Percentiles rank a stretch among this genome's conserved stretches.
These are phyloP conservation scores for Termitomyces sp. DNA, from an alignment of 768 basidiomycete species.

Conservation along the genomic window DNA sequence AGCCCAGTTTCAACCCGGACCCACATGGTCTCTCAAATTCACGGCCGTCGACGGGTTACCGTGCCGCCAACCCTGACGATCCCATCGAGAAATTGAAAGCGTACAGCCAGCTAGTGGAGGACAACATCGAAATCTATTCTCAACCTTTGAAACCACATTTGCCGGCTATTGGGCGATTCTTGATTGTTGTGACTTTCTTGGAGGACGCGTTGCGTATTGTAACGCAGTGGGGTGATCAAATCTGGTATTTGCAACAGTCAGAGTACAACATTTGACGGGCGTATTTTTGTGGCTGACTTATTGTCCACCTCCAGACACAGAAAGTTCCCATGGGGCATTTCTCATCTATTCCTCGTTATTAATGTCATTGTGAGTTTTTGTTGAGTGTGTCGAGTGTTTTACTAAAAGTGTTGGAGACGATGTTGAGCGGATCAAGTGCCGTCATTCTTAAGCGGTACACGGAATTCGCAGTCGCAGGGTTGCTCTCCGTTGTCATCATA, in stretches of 20 bases:
- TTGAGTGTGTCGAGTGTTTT: neutral
- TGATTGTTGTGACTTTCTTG: conserved; percentile 97
- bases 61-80: conserved; percentile 76
- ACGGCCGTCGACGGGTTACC: conserved; percentile 64
- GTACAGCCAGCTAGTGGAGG: conserved; percentile 76
- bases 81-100: conserved; percentile 73
- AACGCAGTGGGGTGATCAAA: conserved; percentile 95
- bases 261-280: conserved; percentile 19
- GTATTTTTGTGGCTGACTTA: conserved; percentile 8
- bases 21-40: conserved; percentile 80
- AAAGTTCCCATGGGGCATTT: conserved; percentile 92
- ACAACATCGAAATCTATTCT: conserved; percentile 86
- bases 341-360: conserved; percentile 85
- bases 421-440: conserved; percentile 79
- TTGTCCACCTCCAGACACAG: conserved; percentile 61
- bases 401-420: conserved; percentile 48
- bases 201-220: conserved; percentile 94
- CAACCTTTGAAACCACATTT: conserved; percentile 93
- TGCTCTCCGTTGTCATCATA: conserved; percentile 85
- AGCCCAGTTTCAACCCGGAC: conserved; percentile 57
- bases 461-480: conserved; percentile 85
- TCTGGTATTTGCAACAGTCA: conserved; percentile 96
- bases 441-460: conserved; percentile 86
- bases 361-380: conserved; percentile 78
- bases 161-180: conserved; percentile 90